These are phyloP conservation scores for Ceriops decandra DNA, from an alignment of 345 rosid species.

Conservation along the genomic window DNA sequence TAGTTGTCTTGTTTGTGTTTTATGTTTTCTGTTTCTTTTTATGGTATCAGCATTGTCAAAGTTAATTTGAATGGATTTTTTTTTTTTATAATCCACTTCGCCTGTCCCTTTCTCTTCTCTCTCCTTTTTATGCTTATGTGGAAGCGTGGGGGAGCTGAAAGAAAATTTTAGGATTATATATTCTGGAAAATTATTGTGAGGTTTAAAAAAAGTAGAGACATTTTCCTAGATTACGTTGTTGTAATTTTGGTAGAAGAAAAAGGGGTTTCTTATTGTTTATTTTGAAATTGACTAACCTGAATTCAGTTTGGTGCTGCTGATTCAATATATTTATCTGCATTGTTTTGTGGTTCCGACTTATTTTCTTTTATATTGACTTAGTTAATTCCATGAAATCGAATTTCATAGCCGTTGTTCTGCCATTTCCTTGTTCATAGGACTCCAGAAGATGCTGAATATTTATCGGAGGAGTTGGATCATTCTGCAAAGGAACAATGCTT, in stretches of 20 bases:
- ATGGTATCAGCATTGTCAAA: neutral
- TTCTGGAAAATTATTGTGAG: too few relatives aligned
- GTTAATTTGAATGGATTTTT: neutral
- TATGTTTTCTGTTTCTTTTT: neutral
- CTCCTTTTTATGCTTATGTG: neutral
- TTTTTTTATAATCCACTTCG: neutral
- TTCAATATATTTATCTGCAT: neutral
- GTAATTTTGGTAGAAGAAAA: too few relatives aligned
- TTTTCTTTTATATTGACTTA: neutral
- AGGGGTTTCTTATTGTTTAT: too few relatives aligned
- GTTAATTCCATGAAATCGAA: neutral
- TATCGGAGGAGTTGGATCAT: conserved; percentile 57
- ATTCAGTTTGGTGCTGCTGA: neutral
- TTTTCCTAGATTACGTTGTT: too few relatives aligned
- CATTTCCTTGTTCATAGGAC: conserved; percentile 51
- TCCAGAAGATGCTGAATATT: conserved; percentile 56
- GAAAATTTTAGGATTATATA: too few relatives aligned
- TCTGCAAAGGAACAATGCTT: conserved; percentile 46
- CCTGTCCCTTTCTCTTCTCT: neutral
- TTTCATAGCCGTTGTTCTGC: conserved; percentile 6
- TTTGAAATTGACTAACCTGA: too few relatives aligned
- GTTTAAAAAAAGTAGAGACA: too few relatives aligned
- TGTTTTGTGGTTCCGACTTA: neutral
- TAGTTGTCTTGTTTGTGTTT: conserved; percentile 11
- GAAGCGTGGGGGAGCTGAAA: too few relatives aligned